These are phyloP conservation scores for Fusarium musae DNA, from an alignment of 2,329 filamentous ascomycete species.

Conservation along the genomic window DNA sequence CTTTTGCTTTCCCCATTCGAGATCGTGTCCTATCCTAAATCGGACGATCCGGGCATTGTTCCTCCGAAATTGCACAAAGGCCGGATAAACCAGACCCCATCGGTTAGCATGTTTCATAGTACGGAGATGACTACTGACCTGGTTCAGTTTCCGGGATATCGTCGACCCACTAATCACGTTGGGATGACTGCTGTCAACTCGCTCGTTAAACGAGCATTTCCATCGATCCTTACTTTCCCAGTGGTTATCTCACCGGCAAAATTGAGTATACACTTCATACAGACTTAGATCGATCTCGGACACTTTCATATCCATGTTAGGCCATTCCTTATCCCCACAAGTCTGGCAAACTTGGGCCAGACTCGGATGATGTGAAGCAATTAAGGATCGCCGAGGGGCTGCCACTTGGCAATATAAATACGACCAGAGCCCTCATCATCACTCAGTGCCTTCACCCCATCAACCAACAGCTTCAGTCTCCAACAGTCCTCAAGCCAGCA, in stretches of 20 bases:
- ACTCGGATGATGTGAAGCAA: background rate
- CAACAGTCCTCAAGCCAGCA: background rate
- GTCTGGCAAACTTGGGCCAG: background rate
- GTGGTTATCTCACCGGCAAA: slow-evolving; percentile 23
- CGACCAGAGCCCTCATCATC: background rate
- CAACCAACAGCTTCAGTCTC: background rate
- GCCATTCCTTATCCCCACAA: slow-evolving; percentile 10
- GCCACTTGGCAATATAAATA: slow-evolving; percentile 23
- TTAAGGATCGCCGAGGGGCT: background rate
- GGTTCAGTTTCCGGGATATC: background rate
- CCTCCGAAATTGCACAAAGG: slow-evolving; percentile 27
- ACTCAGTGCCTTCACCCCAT: background rate
- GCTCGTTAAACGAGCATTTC: background rate
- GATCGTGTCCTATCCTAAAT: slow-evolving; percentile 8
- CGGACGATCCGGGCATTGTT: slow-evolving; percentile 21
- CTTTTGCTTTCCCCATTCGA: background rate
- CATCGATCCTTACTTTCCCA: background rate
- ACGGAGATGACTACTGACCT: slow-evolving; percentile 24
- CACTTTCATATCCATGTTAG: background rate
- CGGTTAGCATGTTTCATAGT: slow-evolving; percentile 14
- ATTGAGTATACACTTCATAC: background rate
- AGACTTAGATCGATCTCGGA: slow-evolving; percentile 1
- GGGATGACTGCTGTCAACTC: background rate
- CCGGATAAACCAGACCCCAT: slow-evolving; percentile 23
- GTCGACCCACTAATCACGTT: slow-evolving; percentile 21